Evolutionary conservation across 495 filamentous ascomycete species (phyloP), one percentile per base, ranked within the genome.

Genomic region (Podospora tetraspora): DNA sequence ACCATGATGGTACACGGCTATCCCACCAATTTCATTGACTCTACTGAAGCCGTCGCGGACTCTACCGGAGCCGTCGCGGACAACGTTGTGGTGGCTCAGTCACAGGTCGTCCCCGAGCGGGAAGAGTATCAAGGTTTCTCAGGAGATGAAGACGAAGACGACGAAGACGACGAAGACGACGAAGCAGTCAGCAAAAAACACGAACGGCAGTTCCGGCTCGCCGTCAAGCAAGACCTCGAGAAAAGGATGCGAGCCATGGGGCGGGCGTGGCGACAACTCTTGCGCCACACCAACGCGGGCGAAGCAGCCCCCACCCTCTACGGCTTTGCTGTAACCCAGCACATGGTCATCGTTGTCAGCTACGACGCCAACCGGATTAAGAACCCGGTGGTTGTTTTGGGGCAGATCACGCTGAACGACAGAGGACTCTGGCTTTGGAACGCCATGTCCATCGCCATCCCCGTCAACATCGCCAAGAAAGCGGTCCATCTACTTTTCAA

Each of bases 361-460:
- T 66, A 68, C 64, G 76, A 78, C 56, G 12, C 75, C 11, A 64
- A 52, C 52, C 30, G 24, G 4, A 7, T 32, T 16, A 66, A 64
- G 21, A 71, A 66, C 52, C 64, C 68, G 21, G 67, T 78, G 3
- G 66, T 77, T 4, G 63, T 69, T 16, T 32, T 77, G 6, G 70
- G 74, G 29, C 61, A 68, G 37, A 24, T 77, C 37, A 34, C 12
- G 1, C 57, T 78, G 22, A 75, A 73, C 29, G 71, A 73, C 6
- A 68, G 73, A 25, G 72, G 73, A 1, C 64, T 68, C 58, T 78
- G 75, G 75, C 70, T 77, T 4, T 78, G 76, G 76, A 77, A 78
- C 25, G 74, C 76, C 5, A 30, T 78, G 34, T 73, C 75, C 12
- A 43, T 78, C 29, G 76, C 76, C 4, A 69, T 78, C 13, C 72